Evolutionary conservation across 2,329 filamentous ascomycete genomes (phyloP).

Genomic region (Fonsecaea multimorphosa): DNA sequence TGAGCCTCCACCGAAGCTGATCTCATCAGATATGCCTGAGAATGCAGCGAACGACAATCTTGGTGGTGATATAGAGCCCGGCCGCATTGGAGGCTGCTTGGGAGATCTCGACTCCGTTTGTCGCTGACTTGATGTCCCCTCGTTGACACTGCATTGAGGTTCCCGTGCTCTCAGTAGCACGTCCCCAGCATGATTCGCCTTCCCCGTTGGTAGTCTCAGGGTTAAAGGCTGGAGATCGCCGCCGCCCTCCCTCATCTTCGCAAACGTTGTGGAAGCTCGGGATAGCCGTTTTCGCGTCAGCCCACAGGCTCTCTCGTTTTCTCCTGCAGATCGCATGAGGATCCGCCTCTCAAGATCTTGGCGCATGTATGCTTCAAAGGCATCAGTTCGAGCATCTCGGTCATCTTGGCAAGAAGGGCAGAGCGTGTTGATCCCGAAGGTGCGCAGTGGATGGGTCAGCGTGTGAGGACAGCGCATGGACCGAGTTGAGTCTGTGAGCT

Average conservation of each 20-base stretch:
- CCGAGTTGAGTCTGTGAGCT: background rate
- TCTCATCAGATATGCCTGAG: background rate
- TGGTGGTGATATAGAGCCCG: background rate
- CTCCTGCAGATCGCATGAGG: conserved; percentile 13
- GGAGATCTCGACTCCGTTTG: background rate
- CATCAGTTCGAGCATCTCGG: conserved; percentile 25
- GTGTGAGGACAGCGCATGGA: conserved; percentile 2
- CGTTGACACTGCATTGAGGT: background rate
- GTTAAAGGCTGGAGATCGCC: background rate
- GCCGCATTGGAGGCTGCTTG: background rate
- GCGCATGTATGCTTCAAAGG: conserved; percentile 19
- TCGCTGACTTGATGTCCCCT: background rate
- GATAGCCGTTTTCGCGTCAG: conserved; percentile 9
- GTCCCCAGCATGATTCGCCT: background rate
- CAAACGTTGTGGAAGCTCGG: conserved; percentile 18
- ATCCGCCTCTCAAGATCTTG: conserved; percentile 21
- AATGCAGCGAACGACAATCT: conserved; percentile 24
- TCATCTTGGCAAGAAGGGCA: conserved; percentile 26
- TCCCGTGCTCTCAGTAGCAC: background rate
- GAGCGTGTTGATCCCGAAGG: conserved; percentile 27
- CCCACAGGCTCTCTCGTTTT: conserved; percentile 16
- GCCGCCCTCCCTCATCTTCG: conserved; percentile 11
- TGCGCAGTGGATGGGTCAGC: conserved; percentile 30
- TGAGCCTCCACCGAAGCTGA: background rate
- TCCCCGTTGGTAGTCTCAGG: background rate